A percentile compares a stretch with the other conserved stretches of the same genome.
phyloP scores from a whole-genome alignment of 208 protist genomes.

The Trypanosoma caninum region DNA sequence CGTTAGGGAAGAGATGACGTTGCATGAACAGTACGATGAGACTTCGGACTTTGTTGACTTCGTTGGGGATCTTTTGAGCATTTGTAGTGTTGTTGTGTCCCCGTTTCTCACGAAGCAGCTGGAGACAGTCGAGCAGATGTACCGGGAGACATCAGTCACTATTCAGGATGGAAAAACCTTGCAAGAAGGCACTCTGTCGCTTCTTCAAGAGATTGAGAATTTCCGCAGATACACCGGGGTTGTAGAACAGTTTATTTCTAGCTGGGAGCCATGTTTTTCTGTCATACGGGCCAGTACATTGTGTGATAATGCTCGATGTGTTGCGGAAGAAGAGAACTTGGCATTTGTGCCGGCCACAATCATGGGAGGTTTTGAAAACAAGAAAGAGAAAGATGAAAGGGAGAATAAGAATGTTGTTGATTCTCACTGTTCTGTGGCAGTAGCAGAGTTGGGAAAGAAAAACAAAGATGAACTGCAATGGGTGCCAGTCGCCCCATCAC shows the following conservation, averaged over 20 bases:
- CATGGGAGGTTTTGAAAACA: background rate
- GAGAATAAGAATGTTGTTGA: background rate
- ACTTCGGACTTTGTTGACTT: conserved; percentile 24
- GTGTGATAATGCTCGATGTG: too few species aligned
- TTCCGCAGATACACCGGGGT: conserved; percentile 3
- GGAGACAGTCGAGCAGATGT: background rate
- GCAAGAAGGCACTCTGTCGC: background rate
- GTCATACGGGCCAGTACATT: too few species aligned
- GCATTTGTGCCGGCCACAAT: too few species aligned
- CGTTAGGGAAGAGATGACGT: background rate
- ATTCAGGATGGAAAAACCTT: background rate
- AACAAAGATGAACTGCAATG: background rate
- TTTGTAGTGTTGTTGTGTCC: conserved; percentile 15
- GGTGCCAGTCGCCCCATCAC: conserved; percentile 15
- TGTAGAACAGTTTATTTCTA: conserved; percentile 11
- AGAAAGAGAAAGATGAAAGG: background rate
- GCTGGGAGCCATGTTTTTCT: conserved; percentile 7
- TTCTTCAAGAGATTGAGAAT: conserved; percentile 4
- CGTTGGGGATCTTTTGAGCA: conserved; percentile 24
- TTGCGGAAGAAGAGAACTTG: too few species aligned
- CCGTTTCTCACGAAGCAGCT: conserved; percentile 24
- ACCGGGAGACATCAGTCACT: background rate
- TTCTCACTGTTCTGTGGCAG: too few species aligned
- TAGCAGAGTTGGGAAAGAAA: background rate
- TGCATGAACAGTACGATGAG: conserved; percentile 3